Evolutionary conservation across 768 basidiomycete species (phyloP).

Genomic region (Xerocomus potaroensis): DNA sequence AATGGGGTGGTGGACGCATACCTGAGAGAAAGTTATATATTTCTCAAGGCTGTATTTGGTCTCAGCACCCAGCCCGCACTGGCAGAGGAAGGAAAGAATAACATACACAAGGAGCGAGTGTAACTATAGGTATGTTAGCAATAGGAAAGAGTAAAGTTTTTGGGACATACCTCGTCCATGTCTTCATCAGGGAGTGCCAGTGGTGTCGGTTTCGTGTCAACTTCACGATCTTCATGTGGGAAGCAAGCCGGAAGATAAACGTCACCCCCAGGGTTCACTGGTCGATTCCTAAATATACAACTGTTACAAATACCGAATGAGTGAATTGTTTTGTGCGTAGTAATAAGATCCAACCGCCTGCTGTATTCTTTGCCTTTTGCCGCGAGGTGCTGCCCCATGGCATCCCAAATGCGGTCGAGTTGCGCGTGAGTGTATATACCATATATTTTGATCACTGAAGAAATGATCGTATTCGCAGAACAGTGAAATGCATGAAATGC

Average conservation of each 20-base stretch:
- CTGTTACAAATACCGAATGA: conserved; percentile 23
- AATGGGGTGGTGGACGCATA: conserved; percentile 14
- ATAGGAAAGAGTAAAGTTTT: not conserved
- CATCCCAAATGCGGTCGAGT: conserved; percentile 46
- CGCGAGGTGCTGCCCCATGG: conserved; percentile 39
- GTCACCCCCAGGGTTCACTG: conserved; percentile 34
- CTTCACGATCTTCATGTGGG: conserved; percentile 33
- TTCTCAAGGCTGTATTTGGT: conserved; percentile 36
- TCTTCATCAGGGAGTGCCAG: conserved; percentile 42
- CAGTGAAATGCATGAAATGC: not conserved
- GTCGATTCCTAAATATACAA: conserved; percentile 41
- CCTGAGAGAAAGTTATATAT: conserved; percentile 31
- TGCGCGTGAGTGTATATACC: conserved; percentile 50
- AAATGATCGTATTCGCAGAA: not conserved
- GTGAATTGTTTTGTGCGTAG: too few relatives aligned
- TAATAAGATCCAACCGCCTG: conserved; percentile 38
- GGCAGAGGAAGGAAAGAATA: not conserved
- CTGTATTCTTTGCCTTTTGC: conserved; percentile 51
- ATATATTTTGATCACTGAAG: conserved; percentile 44
- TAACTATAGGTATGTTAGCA: conserved; percentile 33
- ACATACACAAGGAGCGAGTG: conserved; percentile 57
- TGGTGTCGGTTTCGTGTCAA: conserved; percentile 12
- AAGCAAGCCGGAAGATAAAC: conserved; percentile 53
- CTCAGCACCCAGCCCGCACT: conserved; percentile 30
- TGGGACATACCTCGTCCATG: conserved; percentile 40